These are phyloP conservation scores for Ceratobasidium sp. DNA, from an alignment of 1,284 basidiomycete genomes.

Conservation along the genomic window DNA sequence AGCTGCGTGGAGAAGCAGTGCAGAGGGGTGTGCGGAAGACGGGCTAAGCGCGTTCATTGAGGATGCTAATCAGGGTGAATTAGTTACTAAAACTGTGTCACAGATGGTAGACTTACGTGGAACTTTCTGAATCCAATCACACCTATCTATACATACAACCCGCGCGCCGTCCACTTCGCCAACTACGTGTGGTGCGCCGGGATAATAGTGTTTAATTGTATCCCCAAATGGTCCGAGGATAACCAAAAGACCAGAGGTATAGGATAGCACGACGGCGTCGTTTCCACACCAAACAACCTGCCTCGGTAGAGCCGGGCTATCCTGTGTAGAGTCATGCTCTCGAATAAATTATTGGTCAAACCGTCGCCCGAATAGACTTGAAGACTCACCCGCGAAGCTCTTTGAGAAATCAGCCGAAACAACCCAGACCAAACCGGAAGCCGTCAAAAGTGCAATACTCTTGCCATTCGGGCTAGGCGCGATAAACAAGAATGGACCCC, in stretches of 20 bases:
- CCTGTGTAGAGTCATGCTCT: conserved; percentile 42
- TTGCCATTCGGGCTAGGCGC: conserved; percentile 93
- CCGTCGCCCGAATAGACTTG: background rate
- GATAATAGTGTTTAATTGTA: conserved; percentile 66
- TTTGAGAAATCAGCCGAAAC: conserved; percentile 92
- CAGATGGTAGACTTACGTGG: conserved; percentile 61
- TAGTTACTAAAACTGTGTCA: conserved; percentile 11
- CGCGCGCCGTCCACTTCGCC: conserved; percentile 90
- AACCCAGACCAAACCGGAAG: conserved; percentile 80
- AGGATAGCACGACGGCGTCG: conserved; percentile 89
- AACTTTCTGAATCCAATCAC: conserved; percentile 93
- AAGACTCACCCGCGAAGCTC: conserved; percentile 49
- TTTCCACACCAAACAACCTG: conserved; percentile 96
- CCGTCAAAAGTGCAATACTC: conserved; percentile 84
- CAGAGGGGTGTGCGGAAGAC: conserved; percentile 89
- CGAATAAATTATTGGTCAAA: background rate
- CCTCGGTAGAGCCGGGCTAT: conserved; percentile 49
- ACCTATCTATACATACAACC: conserved; percentile 77
- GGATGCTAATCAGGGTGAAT: conserved; percentile 59
- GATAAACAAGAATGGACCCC: conserved; percentile 88
- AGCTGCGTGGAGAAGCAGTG: conserved; percentile 92
- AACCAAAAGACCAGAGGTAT: conserved; percentile 72
- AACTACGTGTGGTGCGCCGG: conserved; percentile 76
- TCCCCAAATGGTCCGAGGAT: conserved; percentile 94
- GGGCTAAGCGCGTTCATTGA: conserved; percentile 86